These are phyloP conservation scores for Flaveria bidentis DNA, from an alignment of 129 eudicot genomes.

Conservation along the genomic window DNA sequence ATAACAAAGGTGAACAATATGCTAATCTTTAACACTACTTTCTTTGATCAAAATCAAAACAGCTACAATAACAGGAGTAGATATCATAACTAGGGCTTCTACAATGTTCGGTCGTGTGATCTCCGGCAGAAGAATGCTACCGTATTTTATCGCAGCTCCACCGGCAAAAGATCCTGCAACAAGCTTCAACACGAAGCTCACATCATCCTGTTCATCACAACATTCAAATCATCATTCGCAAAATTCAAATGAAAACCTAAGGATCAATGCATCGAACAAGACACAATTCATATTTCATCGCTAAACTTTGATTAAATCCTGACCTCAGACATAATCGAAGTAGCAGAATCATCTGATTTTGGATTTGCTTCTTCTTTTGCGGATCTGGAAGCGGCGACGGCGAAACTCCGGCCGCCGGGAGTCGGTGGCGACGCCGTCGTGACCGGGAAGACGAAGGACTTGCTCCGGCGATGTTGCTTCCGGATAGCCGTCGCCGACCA, in stretches of 20 bases:
- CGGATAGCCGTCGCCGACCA: not conserved
- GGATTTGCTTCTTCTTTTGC: conserved; percentile 29
- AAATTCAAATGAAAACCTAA: not conserved
- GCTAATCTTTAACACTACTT: conserved; percentile 38
- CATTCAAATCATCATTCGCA: not conserved
- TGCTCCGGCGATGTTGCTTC: not conserved
- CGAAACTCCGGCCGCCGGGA: conserved; percentile 10
- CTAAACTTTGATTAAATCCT: not conserved
- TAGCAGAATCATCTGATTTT: conserved; percentile 3
- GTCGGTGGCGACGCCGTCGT: conserved; percentile 13
- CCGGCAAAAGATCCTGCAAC: conserved; percentile 60
- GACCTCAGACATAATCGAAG: conserved; percentile 36
- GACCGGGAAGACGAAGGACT: not conserved
- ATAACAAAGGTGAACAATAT: not conserved
- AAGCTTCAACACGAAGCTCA: conserved; percentile 54
- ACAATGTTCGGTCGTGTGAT: conserved; percentile 67
- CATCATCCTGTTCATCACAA: conserved; percentile 43
- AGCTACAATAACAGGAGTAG: conserved; percentile 54
- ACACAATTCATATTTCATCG: no score
- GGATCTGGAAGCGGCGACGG: conserved; percentile 39
- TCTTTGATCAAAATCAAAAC: conserved; percentile 45
- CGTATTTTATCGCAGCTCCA: conserved; percentile 67
- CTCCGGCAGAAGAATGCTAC: conserved; percentile 57
- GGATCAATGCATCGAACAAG: not conserved
- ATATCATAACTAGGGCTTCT: conserved; percentile 56